Percentiles rank a stretch among this genome's conserved stretches.
phyloP scores from a whole-genome alignment of 2,329 filamentous ascomycete genomes.

The Talaromyces pinophilus region DNA sequence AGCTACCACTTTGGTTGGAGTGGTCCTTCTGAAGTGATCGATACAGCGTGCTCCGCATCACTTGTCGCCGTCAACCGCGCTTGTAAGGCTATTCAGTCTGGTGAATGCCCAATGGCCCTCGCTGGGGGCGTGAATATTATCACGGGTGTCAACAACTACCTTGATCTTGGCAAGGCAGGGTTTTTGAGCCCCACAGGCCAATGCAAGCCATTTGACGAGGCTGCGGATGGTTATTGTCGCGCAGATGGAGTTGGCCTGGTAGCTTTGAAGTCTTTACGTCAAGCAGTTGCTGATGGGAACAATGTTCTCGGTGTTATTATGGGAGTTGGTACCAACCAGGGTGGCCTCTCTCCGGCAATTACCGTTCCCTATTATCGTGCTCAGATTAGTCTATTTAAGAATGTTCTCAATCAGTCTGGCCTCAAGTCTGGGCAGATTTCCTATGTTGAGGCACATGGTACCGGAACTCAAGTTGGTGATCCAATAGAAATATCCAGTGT shows the following conservation, averaged over 20 bases:
- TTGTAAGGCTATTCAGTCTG: conserved; percentile 33
- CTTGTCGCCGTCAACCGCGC: conserved; percentile 42
- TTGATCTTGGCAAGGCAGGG: conserved; percentile 34
- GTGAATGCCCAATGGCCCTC: conserved; percentile 33
- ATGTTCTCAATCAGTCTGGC: neutral
- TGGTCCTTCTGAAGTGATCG: conserved; percentile 48
- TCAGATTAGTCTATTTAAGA: neutral
- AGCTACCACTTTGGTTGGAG: conserved; percentile 45
- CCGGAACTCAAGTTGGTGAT: conserved; percentile 32
- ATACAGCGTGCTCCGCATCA: conserved; percentile 51
- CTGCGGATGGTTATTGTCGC: conserved; percentile 52
- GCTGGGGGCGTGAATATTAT: conserved; percentile 31
- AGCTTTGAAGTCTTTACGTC: conserved; percentile 52
- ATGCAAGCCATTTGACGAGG: conserved; percentile 51
- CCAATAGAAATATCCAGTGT: conserved; percentile 25
- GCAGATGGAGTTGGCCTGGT: conserved; percentile 54
- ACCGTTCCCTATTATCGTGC: neutral
- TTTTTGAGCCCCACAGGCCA: conserved; percentile 56
- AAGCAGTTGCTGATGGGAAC: conserved; percentile 49
- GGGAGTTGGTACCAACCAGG: conserved; percentile 33
- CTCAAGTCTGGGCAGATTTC: neutral
- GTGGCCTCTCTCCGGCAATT: conserved; percentile 25
- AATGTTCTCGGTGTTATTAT: conserved; percentile 42
- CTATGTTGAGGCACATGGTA: conserved; percentile 13
- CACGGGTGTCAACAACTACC: conserved; percentile 36